A percentile compares a stretch with the other conserved stretches of the same genome.
These are phyloP conservation scores for Cenchrus fungigraminus DNA, from an alignment of 176 grass and related monocot genomes.

Conservation along the genomic window DNA sequence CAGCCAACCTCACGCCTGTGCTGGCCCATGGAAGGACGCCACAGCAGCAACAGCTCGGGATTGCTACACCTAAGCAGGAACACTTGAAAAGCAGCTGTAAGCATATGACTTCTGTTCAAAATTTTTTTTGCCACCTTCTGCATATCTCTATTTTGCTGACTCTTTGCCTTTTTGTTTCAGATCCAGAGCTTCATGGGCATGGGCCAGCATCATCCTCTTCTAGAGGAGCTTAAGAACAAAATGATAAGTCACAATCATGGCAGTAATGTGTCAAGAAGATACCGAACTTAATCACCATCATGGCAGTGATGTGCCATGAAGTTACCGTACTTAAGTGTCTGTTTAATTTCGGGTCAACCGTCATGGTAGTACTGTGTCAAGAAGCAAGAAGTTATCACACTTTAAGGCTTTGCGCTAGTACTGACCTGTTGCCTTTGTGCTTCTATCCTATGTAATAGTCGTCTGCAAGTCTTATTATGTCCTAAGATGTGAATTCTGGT, in stretches of 20 bases:
- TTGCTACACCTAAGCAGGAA: conserved; percentile 23
- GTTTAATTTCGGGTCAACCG: neutral
- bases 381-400: neutral
- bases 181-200: conserved; percentile 36
- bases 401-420: conserved; percentile 29
- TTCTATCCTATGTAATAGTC: conserved; percentile 15
- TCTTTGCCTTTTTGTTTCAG: conserved; percentile 19
- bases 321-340: neutral
- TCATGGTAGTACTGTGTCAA: conserved; percentile 9
- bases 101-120: neutral
- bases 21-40: conserved; percentile 60
- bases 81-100: conserved; percentile 41
- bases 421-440: neutral
- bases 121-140: neutral
- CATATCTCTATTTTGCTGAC: conserved; percentile 3
- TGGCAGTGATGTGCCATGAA: conserved; percentile 11
- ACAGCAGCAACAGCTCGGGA: conserved; percentile 33
- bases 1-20: conserved; percentile 43
- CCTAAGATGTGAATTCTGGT: neutral
- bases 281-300: neutral
- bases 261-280: conserved; percentile 31
- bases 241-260: conserved; percentile 9
- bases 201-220: conserved; percentile 41
- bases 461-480: neutral
- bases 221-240: conserved; percentile 14